Evolutionary conservation across 169 alveolate genomes (phyloP).

Genomic region (Plasmodium blacklocki): DNA sequence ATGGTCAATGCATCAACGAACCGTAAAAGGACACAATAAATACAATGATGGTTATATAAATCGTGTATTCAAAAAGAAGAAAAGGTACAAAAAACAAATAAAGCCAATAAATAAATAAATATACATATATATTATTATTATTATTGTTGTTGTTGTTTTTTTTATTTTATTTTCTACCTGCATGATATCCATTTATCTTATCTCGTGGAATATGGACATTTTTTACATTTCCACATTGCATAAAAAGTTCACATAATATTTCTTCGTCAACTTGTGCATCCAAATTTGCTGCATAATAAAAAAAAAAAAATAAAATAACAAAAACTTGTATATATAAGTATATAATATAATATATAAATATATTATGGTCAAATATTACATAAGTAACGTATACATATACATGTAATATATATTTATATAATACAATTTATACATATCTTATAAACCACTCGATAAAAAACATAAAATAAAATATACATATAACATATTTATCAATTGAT

Average conservation of each 20-base stretch:
- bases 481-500: too few relatives aligned
- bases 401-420: background rate
- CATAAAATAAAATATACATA: too few relatives aligned
- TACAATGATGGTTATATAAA: too few relatives aligned
- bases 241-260: constrained; percentile 97
- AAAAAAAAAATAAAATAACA: background rate
- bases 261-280: constrained; percentile 98
- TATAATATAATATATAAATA: background rate
- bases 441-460: background rate
- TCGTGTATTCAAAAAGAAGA: too few relatives aligned
- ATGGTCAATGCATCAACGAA: background rate
- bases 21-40: background rate
- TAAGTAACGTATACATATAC: background rate
- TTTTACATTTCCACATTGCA: constrained; percentile 97
- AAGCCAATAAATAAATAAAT: background rate
- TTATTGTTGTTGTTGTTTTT: too few relatives aligned
- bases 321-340: background rate
- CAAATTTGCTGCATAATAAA: constrained; percentile 89
- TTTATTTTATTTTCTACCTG: constrained; percentile 58
- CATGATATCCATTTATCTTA: constrained; percentile 87
- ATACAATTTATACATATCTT: background rate
- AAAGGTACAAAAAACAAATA: background rate
- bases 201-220: constrained; percentile 98
- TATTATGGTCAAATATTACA: background rate
- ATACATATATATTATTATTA: background rate